Conservation (phyloP, 768 basidiomycete genomes). For the Boletus barrowsii region DNA sequence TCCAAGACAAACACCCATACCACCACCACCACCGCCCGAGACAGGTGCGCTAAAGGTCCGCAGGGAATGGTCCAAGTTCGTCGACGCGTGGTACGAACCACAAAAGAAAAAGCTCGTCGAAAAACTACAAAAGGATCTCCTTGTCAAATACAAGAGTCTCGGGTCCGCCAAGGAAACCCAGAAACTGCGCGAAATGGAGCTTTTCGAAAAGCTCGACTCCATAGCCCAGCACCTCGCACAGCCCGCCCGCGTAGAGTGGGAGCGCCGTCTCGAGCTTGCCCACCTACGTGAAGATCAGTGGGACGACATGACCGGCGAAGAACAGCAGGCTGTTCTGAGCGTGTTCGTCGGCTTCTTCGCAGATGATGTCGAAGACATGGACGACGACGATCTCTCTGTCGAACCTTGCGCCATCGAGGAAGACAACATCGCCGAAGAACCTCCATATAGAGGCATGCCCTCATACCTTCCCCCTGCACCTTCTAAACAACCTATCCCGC, state of each 20-base stretch:
- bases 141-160: constrained; percentile 31
- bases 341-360: constrained; percentile 30
- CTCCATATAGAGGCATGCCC: constrained; percentile 3
- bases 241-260: constrained; percentile 34
- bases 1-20: constrained; percentile 9
- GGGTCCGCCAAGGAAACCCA: constrained; percentile 25
- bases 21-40: constrained; percentile 16
- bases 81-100: constrained; percentile 31
- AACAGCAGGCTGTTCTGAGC: constrained; percentile 29
- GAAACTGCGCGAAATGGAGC: constrained; percentile 28
- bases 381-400: constrained; percentile 4
- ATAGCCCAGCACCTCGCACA: constrained; percentile 24
- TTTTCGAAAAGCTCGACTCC: constrained; percentile 23
- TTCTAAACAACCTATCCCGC: constrained; percentile 15
- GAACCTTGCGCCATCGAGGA: constrained; percentile 17
- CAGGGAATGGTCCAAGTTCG: constrained; percentile 30
- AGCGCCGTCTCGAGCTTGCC: constrained; percentile 29
- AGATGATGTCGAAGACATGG: constrained; percentile 27
- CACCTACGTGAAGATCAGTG: constrained; percentile 31
- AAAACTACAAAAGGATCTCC: constrained; percentile 30
- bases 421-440: constrained; percentile 18
- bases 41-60: constrained; percentile 23
- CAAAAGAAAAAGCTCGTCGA: constrained; percentile 28
- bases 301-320: constrained; percentile 31
- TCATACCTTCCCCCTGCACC: neutral